Evolutionary conservation across 768 basidiomycete genomes (phyloP).

Genomic region (Boletus rubescentipes): DNA sequence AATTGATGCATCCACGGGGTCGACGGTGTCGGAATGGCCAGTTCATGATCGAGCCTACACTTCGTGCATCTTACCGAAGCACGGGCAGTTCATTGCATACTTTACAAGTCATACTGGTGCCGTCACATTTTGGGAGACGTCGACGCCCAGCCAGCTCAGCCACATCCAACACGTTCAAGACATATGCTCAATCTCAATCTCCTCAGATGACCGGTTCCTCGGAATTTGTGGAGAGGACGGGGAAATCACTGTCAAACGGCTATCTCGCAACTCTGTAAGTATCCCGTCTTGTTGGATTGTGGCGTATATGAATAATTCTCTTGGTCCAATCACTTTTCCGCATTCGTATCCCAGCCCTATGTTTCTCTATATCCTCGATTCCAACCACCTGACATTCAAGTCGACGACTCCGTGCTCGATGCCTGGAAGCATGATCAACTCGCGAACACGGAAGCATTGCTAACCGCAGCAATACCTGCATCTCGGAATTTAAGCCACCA

Average conservation of each 20-base stretch:
- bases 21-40: neutral
- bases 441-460: neutral
- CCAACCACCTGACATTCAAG: neutral
- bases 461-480: neutral
- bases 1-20: neutral
- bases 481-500: neutral
- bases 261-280: neutral
- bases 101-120: neutral
- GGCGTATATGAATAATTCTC: too few species aligned
- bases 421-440: neutral
- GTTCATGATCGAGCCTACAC: accelerated
- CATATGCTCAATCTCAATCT: neutral
- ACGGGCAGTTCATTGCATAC: neutral
- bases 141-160: neutral
- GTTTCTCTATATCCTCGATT: too few species aligned
- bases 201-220: neutral
- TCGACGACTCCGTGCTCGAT: neutral
- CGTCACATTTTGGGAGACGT: constrained; percentile 3
- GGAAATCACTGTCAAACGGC: neutral
- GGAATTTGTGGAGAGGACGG: neutral
- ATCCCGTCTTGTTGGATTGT: too few species aligned
- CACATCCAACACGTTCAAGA: neutral
- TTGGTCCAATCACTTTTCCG: too few species aligned
- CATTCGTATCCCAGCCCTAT: too few species aligned
- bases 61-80: neutral